Conservation (phyloP, 495 filamentous ascomycete genomes). For the Penicillium nucicola region DNA sequence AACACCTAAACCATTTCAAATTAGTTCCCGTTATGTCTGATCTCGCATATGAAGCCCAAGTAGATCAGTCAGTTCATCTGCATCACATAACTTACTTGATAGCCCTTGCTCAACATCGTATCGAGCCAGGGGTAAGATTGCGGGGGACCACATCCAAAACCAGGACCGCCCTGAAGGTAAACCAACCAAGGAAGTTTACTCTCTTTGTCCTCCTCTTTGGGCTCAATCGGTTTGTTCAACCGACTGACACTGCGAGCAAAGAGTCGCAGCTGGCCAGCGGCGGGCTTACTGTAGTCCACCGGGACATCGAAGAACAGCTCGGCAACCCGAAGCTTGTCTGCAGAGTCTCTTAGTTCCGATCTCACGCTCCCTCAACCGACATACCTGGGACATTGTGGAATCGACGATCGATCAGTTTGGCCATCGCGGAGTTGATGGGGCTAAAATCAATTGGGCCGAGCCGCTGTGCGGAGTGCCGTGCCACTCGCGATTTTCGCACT, state of each 20-base stretch:
- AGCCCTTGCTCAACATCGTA: constrained; percentile 73
- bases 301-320: constrained; percentile 88
- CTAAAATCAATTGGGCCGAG: constrained; percentile 2
- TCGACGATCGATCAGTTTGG: constrained; percentile 41
- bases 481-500: background rate
- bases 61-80: no score
- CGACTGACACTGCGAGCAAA: constrained; percentile 73
- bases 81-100: constrained; percentile 52
- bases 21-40: no score
- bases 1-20: constrained; percentile 54
- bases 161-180: constrained; percentile 75
- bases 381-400: constrained; percentile 44
- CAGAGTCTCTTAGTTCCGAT: constrained; percentile 2
- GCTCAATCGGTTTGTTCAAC: constrained; percentile 58
- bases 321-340: constrained; percentile 71
- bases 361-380: background rate
- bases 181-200: constrained; percentile 59
- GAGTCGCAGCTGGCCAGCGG: constrained; percentile 58
- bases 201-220: constrained; percentile 50
- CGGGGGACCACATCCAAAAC: constrained; percentile 68
- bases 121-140: constrained; percentile 66
- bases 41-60: no score
- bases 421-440: constrained; percentile 18
- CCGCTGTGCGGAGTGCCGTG: constrained; percentile 1
- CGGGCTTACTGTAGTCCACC: constrained; percentile 65